phyloP scores from a whole-genome alignment of 208 protist genomes.

The Trypanosoma lewisi region DNA sequence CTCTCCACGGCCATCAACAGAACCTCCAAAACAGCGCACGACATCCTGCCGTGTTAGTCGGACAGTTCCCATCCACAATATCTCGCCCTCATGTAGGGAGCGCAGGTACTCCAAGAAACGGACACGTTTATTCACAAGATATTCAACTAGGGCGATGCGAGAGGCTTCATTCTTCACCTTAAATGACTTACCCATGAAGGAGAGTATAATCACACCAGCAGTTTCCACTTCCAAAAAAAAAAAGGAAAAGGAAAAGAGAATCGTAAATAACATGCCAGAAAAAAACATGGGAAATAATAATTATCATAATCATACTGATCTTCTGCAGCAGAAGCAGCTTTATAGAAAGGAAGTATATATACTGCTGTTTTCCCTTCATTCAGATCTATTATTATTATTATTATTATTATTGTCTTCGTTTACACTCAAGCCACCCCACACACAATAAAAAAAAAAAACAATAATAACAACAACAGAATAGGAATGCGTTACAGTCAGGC shows the following conservation, averaged over 20 bases:
- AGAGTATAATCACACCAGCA: background rate
- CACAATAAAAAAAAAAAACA: background rate
- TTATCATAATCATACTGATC: too few species aligned
- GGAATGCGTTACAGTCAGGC: background rate
- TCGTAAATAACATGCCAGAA: too few species aligned
- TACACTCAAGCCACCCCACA: slow-evolving; percentile 15
- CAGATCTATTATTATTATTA: too few species aligned
- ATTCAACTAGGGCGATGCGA: slow-evolving; percentile 58
- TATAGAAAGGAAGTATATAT: too few species aligned
- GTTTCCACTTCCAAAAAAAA: background rate
- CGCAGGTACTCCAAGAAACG: slow-evolving; percentile 67
- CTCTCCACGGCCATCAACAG: background rate
- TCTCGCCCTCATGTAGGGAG: slow-evolving; percentile 55
- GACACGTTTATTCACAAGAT: slow-evolving; percentile 64
- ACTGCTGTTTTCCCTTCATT: too few species aligned
- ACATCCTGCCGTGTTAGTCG: slow-evolving; percentile 35
- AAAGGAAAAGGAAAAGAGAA: slow-evolving; percentile 9
- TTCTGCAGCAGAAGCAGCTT: too few species aligned
- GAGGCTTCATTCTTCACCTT: slow-evolving; percentile 48
- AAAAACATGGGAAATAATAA: slow-evolving; percentile 16
- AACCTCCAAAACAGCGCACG: slow-evolving; percentile 15
- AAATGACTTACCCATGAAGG: slow-evolving; percentile 41
- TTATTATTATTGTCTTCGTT: background rate
- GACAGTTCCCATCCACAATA: slow-evolving; percentile 78
- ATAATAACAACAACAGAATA: background rate